Evolutionary conservation across 257 asterid species (phyloP).

Genomic region (Solanum microdontum): DNA sequence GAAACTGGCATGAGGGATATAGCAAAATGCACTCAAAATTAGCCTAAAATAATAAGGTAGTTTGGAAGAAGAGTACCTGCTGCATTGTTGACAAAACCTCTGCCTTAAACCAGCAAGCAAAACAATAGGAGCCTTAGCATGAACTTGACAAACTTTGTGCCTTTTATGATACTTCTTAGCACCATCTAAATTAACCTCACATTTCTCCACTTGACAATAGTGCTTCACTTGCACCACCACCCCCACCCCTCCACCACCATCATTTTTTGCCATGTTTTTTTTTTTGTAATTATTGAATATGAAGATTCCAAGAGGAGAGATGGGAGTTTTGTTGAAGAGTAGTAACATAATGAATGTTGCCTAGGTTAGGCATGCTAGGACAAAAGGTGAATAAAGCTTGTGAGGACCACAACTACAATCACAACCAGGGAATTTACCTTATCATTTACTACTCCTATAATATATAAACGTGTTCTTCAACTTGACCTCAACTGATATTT

Average conservation of each 20-base stretch:
- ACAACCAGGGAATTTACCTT: background rate
- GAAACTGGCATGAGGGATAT: background rate
- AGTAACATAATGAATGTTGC: background rate
- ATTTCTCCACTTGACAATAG: constrained; percentile 37
- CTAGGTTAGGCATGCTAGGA: background rate
- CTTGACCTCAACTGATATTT: background rate
- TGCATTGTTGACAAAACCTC: constrained; percentile 67
- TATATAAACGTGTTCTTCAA: accelerated
- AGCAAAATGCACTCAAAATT: background rate
- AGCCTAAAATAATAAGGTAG: background rate
- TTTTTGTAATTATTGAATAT: background rate
- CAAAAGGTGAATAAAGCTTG: background rate
- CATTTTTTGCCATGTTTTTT: background rate
- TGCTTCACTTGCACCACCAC: constrained; percentile 4
- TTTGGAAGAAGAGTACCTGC: constrained; percentile 29
- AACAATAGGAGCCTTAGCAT: constrained; percentile 43
- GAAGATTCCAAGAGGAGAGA: background rate
- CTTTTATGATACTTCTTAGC: constrained; percentile 41
- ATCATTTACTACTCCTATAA: background rate
- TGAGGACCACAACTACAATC: constrained; percentile 27
- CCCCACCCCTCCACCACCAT: background rate
- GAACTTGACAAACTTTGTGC: constrained; percentile 56
- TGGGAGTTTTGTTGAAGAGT: background rate
- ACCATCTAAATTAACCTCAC: constrained; percentile 23
- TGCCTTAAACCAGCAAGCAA: constrained; percentile 33